Base-by-base conservation (phyloP, 1,284 basidiomycete genomes). In the Ganoderma multipileum region DNA sequence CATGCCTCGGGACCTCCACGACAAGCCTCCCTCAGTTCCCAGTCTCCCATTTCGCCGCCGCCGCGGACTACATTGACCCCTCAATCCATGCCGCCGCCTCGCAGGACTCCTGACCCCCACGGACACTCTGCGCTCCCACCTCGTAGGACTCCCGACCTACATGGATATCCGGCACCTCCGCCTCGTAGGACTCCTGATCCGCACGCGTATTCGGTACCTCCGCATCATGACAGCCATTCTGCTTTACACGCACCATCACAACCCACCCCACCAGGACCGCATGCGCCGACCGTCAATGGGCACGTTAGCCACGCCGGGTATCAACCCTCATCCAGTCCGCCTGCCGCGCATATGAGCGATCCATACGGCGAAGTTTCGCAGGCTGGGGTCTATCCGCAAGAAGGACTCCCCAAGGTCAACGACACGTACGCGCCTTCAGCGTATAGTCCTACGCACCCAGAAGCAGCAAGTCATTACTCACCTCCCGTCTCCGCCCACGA, bases 1-100 rank as follows among this genome's bases (percentile, higher is more conserved):
- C 83, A 84, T 64, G 76, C 75, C 20, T 76, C 76, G 44, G 74
- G 79, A n/a, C 67, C 74, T 61, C 72, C 79, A 26, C 66, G 68
- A 18, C 62, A 61, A 44, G 61, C 68, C n/a, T 39, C 36, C 16
- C 70, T 66, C 63, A 60, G 61, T 52, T 50, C 72, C n/a, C 68
- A 74, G 18, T 74, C 74, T 30, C 73, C 78, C 39, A 71, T 72
- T 50, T 78, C 80, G 39, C 76, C 80, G 30, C 73, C 78, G 12
- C 66, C 69, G 14, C 78, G 77, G 67, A 60, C 73, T 52, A 69
- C 77, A 50, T 81, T 82, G 63, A 70, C 70, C n/a, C 71, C 73
- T 63, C 74, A 72, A n/a, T 54, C 71, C 16, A 39, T 67, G 26
- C 52, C 74, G 26, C 69, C 74, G 28, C 64, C 69, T 1, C 64